These are phyloP conservation scores for Trichophyton verrucosum DNA, from an alignment of 2,329 filamentous ascomycete species.

Conservation along the genomic window DNA sequence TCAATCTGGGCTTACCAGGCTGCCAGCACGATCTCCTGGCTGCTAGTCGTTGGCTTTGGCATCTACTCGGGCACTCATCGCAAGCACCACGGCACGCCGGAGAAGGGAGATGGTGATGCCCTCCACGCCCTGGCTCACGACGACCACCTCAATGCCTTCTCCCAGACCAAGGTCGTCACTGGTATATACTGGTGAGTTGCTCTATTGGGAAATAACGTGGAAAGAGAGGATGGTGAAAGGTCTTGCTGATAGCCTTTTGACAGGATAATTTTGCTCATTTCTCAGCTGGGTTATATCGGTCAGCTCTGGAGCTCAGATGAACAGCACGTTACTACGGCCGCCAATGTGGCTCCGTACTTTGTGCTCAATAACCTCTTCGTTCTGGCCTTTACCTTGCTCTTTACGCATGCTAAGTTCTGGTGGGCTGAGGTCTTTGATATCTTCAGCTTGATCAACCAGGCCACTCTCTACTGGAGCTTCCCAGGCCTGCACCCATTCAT, in stretches of 20 bases:
- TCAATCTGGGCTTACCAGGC: conserved; percentile 63
- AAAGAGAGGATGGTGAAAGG: background rate
- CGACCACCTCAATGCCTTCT: conserved; percentile 57
- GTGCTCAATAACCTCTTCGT: conserved; percentile 75
- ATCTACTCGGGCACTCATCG: conserved; percentile 60
- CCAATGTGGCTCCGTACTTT: conserved; percentile 70
- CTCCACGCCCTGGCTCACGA: conserved; percentile 55
- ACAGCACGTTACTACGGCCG: conserved; percentile 54
- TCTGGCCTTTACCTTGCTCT: conserved; percentile 72
- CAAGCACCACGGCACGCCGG: conserved; percentile 17
- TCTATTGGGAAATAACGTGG: background rate
- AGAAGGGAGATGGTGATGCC: conserved; percentile 40
- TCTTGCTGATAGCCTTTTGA: background rate
- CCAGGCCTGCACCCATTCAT: conserved; percentile 58
- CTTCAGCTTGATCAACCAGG: conserved; percentile 72
- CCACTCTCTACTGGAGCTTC: conserved; percentile 68
- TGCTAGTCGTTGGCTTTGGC: conserved; percentile 57
- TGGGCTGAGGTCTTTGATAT: conserved; percentile 64
- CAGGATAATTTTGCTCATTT: conserved; percentile 60
- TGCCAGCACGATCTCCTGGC: conserved; percentile 60
- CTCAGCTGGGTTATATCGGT: conserved; percentile 63
- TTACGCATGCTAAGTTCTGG: conserved; percentile 62
- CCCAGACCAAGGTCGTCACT: conserved; percentile 51
- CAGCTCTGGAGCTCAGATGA: conserved; percentile 60
- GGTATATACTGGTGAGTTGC: conserved; percentile 60